These are phyloP conservation scores for Aspergillus piperis DNA, from an alignment of 2,329 filamentous ascomycete genomes.

Conservation along the genomic window DNA sequence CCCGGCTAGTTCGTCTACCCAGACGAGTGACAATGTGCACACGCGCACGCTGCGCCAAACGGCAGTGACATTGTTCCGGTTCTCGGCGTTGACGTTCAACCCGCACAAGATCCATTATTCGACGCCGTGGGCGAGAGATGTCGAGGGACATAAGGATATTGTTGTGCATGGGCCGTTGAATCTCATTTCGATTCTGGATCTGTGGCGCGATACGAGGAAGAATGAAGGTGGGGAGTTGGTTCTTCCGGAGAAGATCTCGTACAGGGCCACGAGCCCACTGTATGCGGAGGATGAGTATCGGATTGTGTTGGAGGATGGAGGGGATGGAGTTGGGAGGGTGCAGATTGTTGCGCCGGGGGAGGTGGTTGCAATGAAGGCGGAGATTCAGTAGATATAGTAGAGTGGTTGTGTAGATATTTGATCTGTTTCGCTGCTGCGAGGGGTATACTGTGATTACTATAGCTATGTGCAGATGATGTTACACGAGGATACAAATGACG, in stretches of 20 bases:
- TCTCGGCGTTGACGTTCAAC: conserved; percentile 49
- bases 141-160: conserved; percentile 46
- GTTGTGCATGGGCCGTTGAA: conserved; percentile 49
- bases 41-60: conserved; percentile 40
- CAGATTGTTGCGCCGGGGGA: conserved; percentile 37
- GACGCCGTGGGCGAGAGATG: conserved; percentile 44
- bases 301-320: conserved; percentile 43
- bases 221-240: conserved; percentile 21
- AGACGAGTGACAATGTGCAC: conserved; percentile 28
- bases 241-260: conserved; percentile 47
- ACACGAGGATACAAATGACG: no score
- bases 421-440: background rate
- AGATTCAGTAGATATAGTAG: conserved; percentile 24
- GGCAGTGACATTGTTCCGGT: conserved; percentile 45
- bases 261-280: conserved; percentile 52
- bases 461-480: background rate
- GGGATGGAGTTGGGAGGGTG: conserved; percentile 31
- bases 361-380: conserved; percentile 42
- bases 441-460: background rate
- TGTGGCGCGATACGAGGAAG: conserved; percentile 45
- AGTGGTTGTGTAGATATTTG: background rate
- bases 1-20: conserved; percentile 20
- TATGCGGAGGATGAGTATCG: conserved; percentile 53
- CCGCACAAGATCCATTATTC: conserved; percentile 50
- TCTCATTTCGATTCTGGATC: conserved; percentile 45